phyloP scores from a whole-genome alignment of 2,329 filamentous ascomycete species.

The Ophiostoma perfectum region DNA sequence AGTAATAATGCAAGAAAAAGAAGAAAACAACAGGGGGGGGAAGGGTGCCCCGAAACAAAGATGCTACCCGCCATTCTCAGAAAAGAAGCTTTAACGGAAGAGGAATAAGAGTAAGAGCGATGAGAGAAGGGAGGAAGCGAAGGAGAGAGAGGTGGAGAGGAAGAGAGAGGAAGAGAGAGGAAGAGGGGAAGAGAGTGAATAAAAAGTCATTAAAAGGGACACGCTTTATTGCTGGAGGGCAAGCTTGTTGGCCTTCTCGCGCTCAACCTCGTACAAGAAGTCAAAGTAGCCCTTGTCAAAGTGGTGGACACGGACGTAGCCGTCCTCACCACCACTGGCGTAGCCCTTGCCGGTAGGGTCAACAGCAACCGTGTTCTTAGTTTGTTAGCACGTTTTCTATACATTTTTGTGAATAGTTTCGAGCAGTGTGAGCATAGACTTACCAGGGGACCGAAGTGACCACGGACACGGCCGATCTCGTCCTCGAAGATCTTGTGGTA shows the following conservation, averaged over 20 bases:
- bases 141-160: neutral
- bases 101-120: neutral
- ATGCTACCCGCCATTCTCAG: constrained; percentile 14
- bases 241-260: constrained; percentile 58
- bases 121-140: neutral
- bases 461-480: constrained; percentile 93
- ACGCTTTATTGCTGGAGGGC: constrained; percentile 25
- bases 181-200: neutral
- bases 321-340: constrained; percentile 93
- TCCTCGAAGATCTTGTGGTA: constrained; percentile 99
- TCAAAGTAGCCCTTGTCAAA: constrained; percentile 99
- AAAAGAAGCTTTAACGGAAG: neutral
- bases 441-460: constrained; percentile 86
- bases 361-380: constrained; percentile 81
- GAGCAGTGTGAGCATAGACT: constrained; percentile 24
- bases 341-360: constrained; percentile 90
- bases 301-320: constrained; percentile 95
- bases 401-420: too few species aligned
- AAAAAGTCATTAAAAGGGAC: neutral
- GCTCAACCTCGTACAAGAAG: constrained; percentile 97
- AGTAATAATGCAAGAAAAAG: constrained; percentile 14
- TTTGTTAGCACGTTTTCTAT: constrained; percentile 8
- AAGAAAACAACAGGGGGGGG: neutral
- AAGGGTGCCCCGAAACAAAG: neutral
- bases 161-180: neutral